Percentiles rank a stretch among this genome's conserved stretches.
These are phyloP conservation scores for Amoeboaphelidium occidentale DNA, from an alignment of 371 early-diverging fungal species.

Conservation along the genomic window DNA sequence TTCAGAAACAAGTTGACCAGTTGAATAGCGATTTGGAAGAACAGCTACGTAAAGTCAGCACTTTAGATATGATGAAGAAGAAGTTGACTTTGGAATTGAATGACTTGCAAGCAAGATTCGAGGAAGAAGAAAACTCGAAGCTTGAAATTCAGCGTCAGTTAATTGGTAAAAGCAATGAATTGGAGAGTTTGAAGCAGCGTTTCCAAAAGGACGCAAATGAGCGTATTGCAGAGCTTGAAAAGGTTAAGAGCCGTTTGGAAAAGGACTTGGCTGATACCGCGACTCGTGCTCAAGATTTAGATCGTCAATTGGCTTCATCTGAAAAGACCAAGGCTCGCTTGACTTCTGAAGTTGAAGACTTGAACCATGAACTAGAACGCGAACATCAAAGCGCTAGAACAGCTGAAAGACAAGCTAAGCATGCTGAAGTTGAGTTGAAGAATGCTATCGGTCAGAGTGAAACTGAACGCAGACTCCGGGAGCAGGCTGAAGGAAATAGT, in stretches of 20 bases:
- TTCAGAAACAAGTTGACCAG: conserved; percentile 20
- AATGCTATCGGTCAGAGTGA: conserved; percentile 23
- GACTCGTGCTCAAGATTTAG: conserved; percentile 25
- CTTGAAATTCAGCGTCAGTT: conserved; percentile 27
- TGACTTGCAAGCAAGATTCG: conserved; percentile 32
- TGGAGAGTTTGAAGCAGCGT: conserved; percentile 36
- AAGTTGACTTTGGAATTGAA: conserved; percentile 33
- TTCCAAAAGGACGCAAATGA: conserved; percentile 14
- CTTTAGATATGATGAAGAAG: conserved; percentile 20
- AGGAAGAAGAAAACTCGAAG: conserved; percentile 31
- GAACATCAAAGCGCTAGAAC: conserved; percentile 31
- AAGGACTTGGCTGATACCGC: conserved; percentile 34
- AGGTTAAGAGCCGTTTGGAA: conserved; percentile 26
- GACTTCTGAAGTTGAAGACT: conserved; percentile 39
- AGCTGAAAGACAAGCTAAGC: conserved; percentile 29
- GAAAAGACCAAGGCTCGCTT: conserved; percentile 40
- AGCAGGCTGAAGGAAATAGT: conserved; percentile 24
- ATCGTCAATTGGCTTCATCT: conserved; percentile 13
- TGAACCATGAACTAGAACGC: conserved; percentile 37
- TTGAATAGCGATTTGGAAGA: conserved; percentile 21
- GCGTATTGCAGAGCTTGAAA: conserved; percentile 21
- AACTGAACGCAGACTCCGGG: conserved; percentile 36
- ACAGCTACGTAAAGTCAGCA: conserved; percentile 12
- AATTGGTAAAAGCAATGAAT: conserved; percentile 28
- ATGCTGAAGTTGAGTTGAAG: conserved; percentile 24